Evolutionary conservation across 2,329 filamentous ascomycete genomes (phyloP).

Genomic region (Tolypocladium endophyticum): DNA sequence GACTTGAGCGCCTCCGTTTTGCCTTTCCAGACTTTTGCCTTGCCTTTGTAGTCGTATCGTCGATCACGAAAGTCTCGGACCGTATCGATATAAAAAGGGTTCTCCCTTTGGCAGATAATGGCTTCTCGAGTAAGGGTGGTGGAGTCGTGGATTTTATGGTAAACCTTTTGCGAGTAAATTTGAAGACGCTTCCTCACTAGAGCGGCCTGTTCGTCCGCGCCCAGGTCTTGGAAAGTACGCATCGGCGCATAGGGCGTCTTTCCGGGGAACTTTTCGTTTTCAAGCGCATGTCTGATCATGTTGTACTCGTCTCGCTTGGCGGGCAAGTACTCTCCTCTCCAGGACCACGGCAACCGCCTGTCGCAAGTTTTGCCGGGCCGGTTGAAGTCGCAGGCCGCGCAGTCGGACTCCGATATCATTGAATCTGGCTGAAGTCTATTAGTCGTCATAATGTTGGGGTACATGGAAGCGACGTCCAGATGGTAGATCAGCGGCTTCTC

Average conservation of each 20-base stretch:
- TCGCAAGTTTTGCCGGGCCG: constrained; percentile 95
- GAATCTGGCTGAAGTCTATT: constrained; percentile 96
- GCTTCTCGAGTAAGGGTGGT: constrained; percentile 89
- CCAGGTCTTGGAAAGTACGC: constrained; percentile 72
- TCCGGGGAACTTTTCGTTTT: constrained; percentile 86
- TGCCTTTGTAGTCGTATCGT: constrained; percentile 95
- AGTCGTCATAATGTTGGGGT: constrained; percentile 99
- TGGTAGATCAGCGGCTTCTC: constrained; percentile 93
- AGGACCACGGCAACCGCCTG: constrained; percentile 87
- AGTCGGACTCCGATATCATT: constrained; percentile 96
- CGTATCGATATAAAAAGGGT: constrained; percentile 96
- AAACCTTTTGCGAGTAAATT: constrained; percentile 95
- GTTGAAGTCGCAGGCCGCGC: constrained; percentile 97
- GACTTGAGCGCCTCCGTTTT: constrained; percentile 83
- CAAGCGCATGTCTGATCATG: constrained; percentile 87
- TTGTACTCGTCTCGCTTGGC: constrained; percentile 98
- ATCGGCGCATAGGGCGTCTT: constrained; percentile 58
- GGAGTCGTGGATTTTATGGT: constrained; percentile 96
- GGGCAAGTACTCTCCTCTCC: constrained; percentile 94
- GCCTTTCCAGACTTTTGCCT: constrained; percentile 97
- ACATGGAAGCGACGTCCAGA: constrained; percentile 98
- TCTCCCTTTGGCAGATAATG: constrained; percentile 96
- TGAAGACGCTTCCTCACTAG: constrained; percentile 81
- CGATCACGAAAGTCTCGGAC: constrained; percentile 94
- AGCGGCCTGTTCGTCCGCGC: constrained; percentile 68